These are phyloP conservation scores for Fusarium sp. DNA, from an alignment of 2,329 filamentous ascomycete species.

Conservation along the genomic window DNA sequence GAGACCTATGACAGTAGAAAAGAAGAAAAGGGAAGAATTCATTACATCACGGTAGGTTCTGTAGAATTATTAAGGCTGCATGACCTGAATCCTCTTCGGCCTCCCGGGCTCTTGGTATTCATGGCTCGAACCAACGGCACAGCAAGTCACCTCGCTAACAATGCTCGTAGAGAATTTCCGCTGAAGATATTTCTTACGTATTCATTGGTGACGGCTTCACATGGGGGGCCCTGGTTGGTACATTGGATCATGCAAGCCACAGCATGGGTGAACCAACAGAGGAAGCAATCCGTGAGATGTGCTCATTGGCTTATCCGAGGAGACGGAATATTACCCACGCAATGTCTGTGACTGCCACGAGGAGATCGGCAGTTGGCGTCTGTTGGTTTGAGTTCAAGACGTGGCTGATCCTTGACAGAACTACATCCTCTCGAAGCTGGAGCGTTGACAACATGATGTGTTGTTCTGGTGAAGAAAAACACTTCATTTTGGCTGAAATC, in stretches of 20 bases:
- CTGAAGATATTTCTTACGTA: not conserved
- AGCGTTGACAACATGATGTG: not conserved
- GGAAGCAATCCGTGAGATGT: not conserved
- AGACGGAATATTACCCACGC: not conserved
- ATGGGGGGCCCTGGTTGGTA: not conserved
- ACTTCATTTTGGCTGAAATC: not conserved
- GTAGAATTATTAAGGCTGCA: not conserved
- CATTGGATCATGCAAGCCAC: not conserved
- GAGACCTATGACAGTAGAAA: not conserved
- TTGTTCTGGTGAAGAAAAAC: not conserved
- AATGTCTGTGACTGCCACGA: not conserved
- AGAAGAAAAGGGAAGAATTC: not conserved
- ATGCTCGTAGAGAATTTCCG: not conserved
- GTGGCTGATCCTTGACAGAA: not conserved
- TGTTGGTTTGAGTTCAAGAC: not conserved
- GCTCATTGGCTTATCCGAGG: not conserved
- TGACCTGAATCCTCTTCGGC: not conserved
- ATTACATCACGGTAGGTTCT: not conserved
- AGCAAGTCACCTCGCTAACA: not conserved
- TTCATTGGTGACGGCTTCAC: not conserved
- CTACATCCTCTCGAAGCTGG: not conserved
- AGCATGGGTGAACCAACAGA: not conserved
- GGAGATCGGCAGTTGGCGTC: not conserved
- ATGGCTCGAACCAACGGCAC: not conserved
- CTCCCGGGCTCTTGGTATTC: not conserved